These are phyloP conservation scores for Elongisporangium undulatum DNA, from an alignment of 352 stramenopile species.

Conservation along the genomic window DNA sequence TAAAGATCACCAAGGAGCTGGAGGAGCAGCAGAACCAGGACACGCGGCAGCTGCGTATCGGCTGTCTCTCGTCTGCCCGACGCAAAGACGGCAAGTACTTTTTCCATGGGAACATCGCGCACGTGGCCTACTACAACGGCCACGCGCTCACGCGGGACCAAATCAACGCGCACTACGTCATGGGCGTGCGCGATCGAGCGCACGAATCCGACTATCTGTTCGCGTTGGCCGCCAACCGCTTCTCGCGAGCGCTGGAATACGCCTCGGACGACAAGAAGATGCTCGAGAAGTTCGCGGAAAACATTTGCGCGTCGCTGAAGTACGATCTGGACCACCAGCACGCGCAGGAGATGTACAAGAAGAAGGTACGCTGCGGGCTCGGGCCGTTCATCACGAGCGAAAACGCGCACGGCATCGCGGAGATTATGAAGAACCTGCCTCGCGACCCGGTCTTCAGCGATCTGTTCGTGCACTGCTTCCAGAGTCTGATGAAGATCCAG, in stretches of 20 bases:
- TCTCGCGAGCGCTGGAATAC: constrained; percentile 53
- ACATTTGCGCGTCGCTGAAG: constrained; percentile 76
- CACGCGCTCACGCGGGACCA: constrained; percentile 51
- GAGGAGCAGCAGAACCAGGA: constrained; percentile 55
- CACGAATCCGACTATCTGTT: constrained; percentile 78
- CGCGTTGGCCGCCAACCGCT: constrained; percentile 58
- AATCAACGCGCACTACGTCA: constrained; percentile 72
- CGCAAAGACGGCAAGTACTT: constrained; percentile 78
- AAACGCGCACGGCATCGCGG: constrained; percentile 68
- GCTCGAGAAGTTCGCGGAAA: constrained; percentile 71
- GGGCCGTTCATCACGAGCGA: constrained; percentile 52
- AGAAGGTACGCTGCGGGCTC: constrained; percentile 66
- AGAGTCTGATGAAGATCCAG: constrained; percentile 39
- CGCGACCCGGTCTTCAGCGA: constrained; percentile 69
- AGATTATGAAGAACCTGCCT: constrained; percentile 79
- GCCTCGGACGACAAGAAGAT: constrained; percentile 58
- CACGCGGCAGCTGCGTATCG: constrained; percentile 62
- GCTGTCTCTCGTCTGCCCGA: constrained; percentile 53
- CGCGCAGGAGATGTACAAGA: constrained; percentile 70
- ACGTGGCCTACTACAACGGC: constrained; percentile 83
- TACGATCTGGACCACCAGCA: constrained; percentile 76
- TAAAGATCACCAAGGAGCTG: constrained; percentile 67
- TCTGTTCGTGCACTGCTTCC: constrained; percentile 71
- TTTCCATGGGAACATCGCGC: constrained; percentile 78
- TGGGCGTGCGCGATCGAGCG: constrained; percentile 54